These are phyloP conservation scores for Polytrichum formosum DNA, from an alignment of 225 moss, liverwort and hornwort species.

Conservation along the genomic window DNA sequence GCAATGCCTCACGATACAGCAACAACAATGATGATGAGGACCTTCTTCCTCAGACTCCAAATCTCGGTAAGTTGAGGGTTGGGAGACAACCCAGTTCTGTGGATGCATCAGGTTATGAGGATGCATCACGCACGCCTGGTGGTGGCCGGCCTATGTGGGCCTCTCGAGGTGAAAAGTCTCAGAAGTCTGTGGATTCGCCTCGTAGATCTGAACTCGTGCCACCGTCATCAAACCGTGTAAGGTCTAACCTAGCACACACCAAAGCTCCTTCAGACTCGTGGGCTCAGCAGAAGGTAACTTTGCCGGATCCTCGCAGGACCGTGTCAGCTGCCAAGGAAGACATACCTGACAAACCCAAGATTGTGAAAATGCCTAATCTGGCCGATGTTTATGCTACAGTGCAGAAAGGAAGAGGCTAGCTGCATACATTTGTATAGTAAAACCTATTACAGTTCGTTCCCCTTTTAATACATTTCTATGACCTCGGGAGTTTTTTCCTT, in stretches of 20 bases:
- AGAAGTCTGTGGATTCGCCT: neutral
- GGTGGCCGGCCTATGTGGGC: neutral
- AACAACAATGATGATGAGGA: neutral
- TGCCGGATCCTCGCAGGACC: slow-evolving; percentile 1
- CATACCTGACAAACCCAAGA: neutral
- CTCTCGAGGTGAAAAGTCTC: slow-evolving; percentile 5
- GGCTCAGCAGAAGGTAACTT: slow-evolving; percentile 1
- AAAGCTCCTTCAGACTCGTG: slow-evolving; percentile 12
- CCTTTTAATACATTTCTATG: neutral
- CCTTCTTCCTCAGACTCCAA: neutral
- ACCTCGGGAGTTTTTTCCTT: neutral
- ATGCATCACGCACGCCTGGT: neutral
- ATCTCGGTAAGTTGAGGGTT: neutral
- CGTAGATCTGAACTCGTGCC: neutral
- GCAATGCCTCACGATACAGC: too few species aligned
- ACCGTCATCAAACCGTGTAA: neutral
- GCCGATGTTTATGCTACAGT: neutral
- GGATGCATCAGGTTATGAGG: neutral
- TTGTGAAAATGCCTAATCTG: slow-evolving; percentile 3
- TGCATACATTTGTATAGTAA: neutral
- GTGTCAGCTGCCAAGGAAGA: neutral
- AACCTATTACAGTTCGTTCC: neutral
- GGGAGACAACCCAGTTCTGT: neutral
- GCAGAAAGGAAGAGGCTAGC: neutral
- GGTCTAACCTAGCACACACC: neutral